phyloP scores from a whole-genome alignment of 441 rosid species.

The Codiaeum variegatum region DNA sequence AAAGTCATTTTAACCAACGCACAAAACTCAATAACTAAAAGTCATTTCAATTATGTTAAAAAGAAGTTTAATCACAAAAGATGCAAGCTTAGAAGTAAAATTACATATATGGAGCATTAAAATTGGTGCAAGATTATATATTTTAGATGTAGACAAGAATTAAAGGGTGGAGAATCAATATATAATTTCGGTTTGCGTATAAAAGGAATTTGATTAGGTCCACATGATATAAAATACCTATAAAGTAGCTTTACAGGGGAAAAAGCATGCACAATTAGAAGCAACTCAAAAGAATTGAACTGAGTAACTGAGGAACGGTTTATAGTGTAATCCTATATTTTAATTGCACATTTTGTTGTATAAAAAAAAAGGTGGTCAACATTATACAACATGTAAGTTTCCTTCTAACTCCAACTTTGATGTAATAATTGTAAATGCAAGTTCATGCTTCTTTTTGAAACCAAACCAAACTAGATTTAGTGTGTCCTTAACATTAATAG shows the following conservation, averaged over 20 bases:
- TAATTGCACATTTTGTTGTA: background rate
- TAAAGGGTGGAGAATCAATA: slow-evolving; percentile 15
- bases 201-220: slow-evolving; percentile 13
- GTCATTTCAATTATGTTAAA: background rate
- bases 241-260: slow-evolving; percentile 3
- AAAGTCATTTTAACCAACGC: background rate
- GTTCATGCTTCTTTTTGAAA: slow-evolving; percentile 19
- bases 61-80: slow-evolving; percentile 1
- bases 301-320: background rate
- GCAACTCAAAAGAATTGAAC: slow-evolving; percentile 1
- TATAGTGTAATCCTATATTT: background rate
- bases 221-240: background rate
- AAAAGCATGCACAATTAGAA: slow-evolving; percentile 10
- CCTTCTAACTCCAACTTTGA: background rate
- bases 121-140: slow-evolving; percentile 4
- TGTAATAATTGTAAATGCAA: slow-evolving; percentile 19
- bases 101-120: background rate
- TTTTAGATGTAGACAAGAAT: slow-evolving; percentile 12
- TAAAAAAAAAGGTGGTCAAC: background rate
- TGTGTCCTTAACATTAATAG: slow-evolving; percentile 34
- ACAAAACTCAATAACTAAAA: slow-evolving; percentile 6
- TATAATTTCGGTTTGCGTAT: slow-evolving; percentile 6
- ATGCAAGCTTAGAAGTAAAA: background rate
- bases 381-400: background rate
- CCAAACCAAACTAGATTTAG: slow-evolving; percentile 36